Percentiles rank a stretch among this genome's conserved stretches.
Evolutionary conservation across 257 asterid genomes (phyloP).

Genomic region (Solanum pimpinellifolium): DNA sequence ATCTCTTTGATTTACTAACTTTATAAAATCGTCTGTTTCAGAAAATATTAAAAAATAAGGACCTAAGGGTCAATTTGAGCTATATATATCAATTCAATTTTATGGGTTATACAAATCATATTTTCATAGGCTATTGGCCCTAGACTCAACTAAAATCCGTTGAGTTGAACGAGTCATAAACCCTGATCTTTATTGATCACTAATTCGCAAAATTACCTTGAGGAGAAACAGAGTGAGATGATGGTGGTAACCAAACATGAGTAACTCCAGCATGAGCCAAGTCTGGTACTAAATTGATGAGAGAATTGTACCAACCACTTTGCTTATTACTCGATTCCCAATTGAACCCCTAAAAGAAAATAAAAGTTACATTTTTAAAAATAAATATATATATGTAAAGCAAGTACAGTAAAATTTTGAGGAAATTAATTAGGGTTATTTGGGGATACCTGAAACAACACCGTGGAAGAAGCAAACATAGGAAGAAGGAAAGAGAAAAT

Average conservation of each 20-base stretch:
- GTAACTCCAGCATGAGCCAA: background rate
- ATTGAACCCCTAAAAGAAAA: background rate
- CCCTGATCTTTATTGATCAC: too few relatives aligned
- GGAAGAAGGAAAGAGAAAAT: background rate
- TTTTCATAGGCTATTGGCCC: too few relatives aligned
- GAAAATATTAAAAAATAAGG: too few relatives aligned
- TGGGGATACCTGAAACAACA: background rate
- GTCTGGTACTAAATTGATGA: background rate
- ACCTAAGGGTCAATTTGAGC: too few relatives aligned
- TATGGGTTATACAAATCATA: too few relatives aligned
- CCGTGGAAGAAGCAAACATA: background rate
- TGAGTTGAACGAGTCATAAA: too few relatives aligned
- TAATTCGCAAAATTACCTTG: background rate
- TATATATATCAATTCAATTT: too few relatives aligned
- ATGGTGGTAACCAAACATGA: background rate
- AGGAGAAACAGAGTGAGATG: background rate
- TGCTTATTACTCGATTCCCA: background rate
- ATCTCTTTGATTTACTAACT: too few relatives aligned
- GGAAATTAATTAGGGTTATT: background rate
- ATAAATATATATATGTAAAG: too few relatives aligned
- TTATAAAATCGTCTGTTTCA: too few relatives aligned
- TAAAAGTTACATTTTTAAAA: background rate
- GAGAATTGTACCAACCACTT: background rate
- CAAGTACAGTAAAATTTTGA: background rate
- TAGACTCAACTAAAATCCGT: background rate